Base-by-base conservation (phyloP, 345 rosid species). In the Hevea brasiliensis region DNA sequence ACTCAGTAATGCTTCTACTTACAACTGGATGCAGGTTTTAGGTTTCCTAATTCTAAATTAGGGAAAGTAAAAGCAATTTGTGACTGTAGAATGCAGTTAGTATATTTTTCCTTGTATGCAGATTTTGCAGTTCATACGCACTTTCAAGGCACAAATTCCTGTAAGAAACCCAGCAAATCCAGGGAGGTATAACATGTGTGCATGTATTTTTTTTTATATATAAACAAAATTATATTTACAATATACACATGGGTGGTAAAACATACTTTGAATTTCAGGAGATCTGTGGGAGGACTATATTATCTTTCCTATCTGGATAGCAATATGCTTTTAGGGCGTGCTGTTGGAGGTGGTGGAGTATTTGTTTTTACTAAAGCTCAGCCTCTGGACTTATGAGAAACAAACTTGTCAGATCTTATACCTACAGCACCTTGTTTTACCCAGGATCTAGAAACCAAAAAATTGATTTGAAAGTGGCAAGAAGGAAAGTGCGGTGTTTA, bases 331-430 rank as follows among this genome's bases (percentile, higher is more conserved):
- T 73, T 94, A 83, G 97, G 97, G 29, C 91, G 97, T 14, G 83
- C 97, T 11, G 91, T 92, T 64, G 98, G 98, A 59, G 92, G 98
- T 55, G 98, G 97, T n/a, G 97, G 98, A 67, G 88, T 90, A 26
- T 92, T 94, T 78, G 85, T 94, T 62, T 94, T 94, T 77, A 90
- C 94, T 41, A 87, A 77, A 76, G 85, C 94, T 79, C 96, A 92
- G 80, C 87, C 96, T 62, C 88, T 94, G 5, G 61, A 87, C 47
- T 80, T 86, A 6, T 89, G 84, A 84, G 56, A 74, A 76, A 68
- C 55, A 67, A 72, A 41, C 45, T 29, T 21, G 8, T 12, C 21
- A 59, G 12, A 29, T 64, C 56, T 65, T 47, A 50, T n/a, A 6
- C 17, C 41, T 35, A 26, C 44, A 20, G 5, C 21, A 67, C 57